phyloP scores from a whole-genome alignment of 1,284 basidiomycete species.

The Veloboletus limbatus region DNA sequence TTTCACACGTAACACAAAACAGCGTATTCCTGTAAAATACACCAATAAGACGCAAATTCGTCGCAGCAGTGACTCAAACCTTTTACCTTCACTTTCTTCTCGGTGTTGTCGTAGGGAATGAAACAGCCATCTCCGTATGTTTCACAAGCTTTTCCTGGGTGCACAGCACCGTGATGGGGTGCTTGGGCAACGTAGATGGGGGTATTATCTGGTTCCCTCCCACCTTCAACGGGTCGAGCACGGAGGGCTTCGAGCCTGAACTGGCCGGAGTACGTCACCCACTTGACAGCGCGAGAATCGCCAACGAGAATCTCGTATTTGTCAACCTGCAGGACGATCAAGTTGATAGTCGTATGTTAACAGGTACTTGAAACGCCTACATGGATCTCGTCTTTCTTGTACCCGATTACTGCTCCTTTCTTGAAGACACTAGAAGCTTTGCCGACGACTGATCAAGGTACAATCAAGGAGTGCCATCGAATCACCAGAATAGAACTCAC shows the following conservation, averaged over 20 bases:
- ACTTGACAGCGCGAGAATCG: constrained; percentile 52
- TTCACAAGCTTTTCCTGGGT: constrained; percentile 64
- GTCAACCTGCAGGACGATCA: constrained; percentile 40
- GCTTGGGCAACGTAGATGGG: constrained; percentile 62
- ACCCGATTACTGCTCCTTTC: constrained; percentile 63
- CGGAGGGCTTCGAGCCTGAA: constrained; percentile 45
- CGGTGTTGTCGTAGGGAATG: constrained; percentile 30
- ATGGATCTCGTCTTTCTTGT: constrained; percentile 52
- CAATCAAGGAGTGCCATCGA: constrained; percentile 1
- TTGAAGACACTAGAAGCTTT: constrained; percentile 56
- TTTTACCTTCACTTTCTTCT: constrained; percentile 36
- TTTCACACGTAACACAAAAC: constrained; percentile 40
- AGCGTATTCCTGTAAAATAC: constrained; percentile 38
- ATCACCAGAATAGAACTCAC: constrained; percentile 38
- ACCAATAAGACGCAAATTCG: constrained; percentile 7
- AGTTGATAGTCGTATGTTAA: neutral
- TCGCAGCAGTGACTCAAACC: neutral
- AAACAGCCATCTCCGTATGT: constrained; percentile 48
- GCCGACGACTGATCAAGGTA: constrained; percentile 52
- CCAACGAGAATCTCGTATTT: constrained; percentile 70
- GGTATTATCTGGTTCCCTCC: constrained; percentile 58
- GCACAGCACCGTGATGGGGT: constrained; percentile 46
- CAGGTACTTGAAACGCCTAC: constrained; percentile 37
- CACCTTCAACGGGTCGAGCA: constrained; percentile 61
- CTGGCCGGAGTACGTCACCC: constrained; percentile 50